These are phyloP conservation scores for Metarhizium robertsii DNA, from an alignment of 2,329 filamentous ascomycete genomes.

Conservation along the genomic window DNA sequence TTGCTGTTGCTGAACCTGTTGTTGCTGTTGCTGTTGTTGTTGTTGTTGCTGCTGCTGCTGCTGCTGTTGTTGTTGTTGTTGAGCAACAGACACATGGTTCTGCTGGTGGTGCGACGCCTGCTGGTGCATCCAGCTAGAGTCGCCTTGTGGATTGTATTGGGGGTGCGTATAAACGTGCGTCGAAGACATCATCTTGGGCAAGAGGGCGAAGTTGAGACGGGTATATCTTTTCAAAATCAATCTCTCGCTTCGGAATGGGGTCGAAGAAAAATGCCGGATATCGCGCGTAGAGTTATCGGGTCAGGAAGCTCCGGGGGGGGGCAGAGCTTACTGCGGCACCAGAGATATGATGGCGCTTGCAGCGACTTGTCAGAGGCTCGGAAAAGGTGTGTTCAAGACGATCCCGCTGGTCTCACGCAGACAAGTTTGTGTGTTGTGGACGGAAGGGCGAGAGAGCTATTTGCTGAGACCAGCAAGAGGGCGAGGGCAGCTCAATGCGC, in stretches of 20 bases:
- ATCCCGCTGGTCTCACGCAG: background rate
- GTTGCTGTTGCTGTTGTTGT: slow-evolving; percentile 34
- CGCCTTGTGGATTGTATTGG: slow-evolving; percentile 53
- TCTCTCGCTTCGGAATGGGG: background rate
- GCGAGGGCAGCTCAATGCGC: background rate
- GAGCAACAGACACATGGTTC: slow-evolving; percentile 44
- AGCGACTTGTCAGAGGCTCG: background rate
- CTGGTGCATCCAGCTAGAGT: slow-evolving; percentile 60
- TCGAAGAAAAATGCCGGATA: background rate
- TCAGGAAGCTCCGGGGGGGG: background rate
- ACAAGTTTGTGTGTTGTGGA: background rate
- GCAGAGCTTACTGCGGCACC: background rate
- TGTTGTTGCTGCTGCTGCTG: slow-evolving; percentile 37
- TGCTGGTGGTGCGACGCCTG: slow-evolving; percentile 50
- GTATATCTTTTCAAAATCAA: background rate
- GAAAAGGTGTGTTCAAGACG: background rate
- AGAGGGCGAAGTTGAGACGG: background rate
- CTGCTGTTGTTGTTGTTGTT: slow-evolving; percentile 33
- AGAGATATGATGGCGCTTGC: background rate
- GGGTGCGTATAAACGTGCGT: slow-evolving; percentile 60
- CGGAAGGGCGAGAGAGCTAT: background rate
- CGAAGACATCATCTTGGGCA: slow-evolving; percentile 49
- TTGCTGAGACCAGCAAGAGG: background rate
- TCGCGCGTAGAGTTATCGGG: background rate
- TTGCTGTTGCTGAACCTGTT: slow-evolving; percentile 41